phyloP scores from a whole-genome alignment of 2,329 filamentous ascomycete genomes.

The Ampelomyces quisqualis region DNA sequence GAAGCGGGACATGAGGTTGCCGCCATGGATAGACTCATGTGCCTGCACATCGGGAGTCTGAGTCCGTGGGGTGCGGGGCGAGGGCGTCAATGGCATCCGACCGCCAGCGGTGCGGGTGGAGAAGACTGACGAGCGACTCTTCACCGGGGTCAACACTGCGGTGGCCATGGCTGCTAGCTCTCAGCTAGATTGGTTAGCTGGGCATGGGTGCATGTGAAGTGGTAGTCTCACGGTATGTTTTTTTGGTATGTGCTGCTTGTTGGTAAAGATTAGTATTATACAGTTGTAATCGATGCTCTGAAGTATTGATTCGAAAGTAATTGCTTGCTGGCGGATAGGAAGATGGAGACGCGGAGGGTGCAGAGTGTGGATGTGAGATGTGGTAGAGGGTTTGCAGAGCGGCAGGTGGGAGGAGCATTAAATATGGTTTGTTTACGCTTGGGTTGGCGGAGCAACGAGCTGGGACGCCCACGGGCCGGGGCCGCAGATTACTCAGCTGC shows the following conservation, averaged over 20 bases:
- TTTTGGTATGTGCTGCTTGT: conserved; percentile 28
- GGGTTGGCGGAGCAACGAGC: conserved; percentile 35
- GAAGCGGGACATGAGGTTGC: conserved; percentile 76
- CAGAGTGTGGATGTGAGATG: conserved; percentile 14
- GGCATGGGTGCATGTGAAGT: conserved; percentile 4
- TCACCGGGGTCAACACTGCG: conserved; percentile 84
- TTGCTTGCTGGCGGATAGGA: conserved; percentile 19
- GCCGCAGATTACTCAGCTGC: conserved; percentile 3
- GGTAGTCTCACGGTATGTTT: conserved; percentile 30
- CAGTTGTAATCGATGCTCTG: conserved; percentile 44
- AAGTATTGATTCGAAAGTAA: conserved; percentile 42
- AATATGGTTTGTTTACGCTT: conserved; percentile 41
- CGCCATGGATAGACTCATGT: conserved; percentile 69
- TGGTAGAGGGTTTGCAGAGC: conserved; percentile 17
- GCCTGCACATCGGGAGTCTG: conserved; percentile 49
- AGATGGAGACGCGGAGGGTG: conserved; percentile 20
- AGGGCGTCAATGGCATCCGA: conserved; percentile 91
- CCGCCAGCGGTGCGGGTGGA: conserved; percentile 89
- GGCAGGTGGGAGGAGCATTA: conserved; percentile 32
- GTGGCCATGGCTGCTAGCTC: conserved; percentile 67
- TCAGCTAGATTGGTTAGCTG: conserved; percentile 29
- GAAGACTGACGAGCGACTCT: conserved; percentile 92
- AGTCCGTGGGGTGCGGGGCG: conserved; percentile 65
- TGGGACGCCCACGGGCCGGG: conserved; percentile 15
- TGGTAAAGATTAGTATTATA: conserved; percentile 43